These are phyloP conservation scores for Ceratocystiopsis brevicomis DNA, from an alignment of 2,329 filamentous ascomycete species.

Conservation along the genomic window DNA sequence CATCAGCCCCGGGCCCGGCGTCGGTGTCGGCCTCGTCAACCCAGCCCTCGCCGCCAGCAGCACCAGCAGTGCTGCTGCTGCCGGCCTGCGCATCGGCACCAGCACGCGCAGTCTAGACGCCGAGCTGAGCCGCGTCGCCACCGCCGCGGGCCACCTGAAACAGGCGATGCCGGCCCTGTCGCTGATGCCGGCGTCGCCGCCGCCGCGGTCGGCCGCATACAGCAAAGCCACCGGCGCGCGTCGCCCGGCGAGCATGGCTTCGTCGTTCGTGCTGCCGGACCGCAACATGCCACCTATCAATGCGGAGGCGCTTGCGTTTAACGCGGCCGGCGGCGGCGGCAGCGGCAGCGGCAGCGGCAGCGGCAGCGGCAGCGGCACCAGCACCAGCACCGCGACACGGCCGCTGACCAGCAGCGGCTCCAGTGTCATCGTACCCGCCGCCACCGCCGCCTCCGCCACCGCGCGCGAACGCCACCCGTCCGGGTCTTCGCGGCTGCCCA, in stretches of 20 bases:
- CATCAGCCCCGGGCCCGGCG: too few species aligned
- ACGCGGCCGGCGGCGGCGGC: too few species aligned
- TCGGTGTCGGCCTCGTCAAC: too few species aligned
- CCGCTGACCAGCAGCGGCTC: too few species aligned
- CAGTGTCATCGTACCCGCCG: too few species aligned
- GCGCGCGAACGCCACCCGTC: neutral
- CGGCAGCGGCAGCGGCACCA: too few species aligned
- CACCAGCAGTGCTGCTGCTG: neutral
- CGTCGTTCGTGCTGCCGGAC: too few species aligned
- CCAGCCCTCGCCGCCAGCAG: neutral
- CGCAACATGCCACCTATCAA: too few species aligned
- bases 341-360: too few species aligned
- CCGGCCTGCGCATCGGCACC: neutral
- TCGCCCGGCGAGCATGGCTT: too few species aligned
- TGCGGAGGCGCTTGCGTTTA: too few species aligned
- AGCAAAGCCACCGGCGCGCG: too few species aligned
- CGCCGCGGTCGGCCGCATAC: neutral
- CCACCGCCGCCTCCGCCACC: neutral
- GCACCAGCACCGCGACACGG: neutral
- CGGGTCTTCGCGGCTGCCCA: neutral
- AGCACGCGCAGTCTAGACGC: slow-evolving; percentile 7
- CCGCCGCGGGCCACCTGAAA: neutral
- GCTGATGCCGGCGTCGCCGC: neutral
- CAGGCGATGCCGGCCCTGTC: neutral
- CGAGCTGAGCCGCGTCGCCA: slow-evolving; percentile 1